These are phyloP conservation scores for Uromyces viciae-fabae DNA, from an alignment of 1,284 basidiomycete species.

Conservation along the genomic window DNA sequence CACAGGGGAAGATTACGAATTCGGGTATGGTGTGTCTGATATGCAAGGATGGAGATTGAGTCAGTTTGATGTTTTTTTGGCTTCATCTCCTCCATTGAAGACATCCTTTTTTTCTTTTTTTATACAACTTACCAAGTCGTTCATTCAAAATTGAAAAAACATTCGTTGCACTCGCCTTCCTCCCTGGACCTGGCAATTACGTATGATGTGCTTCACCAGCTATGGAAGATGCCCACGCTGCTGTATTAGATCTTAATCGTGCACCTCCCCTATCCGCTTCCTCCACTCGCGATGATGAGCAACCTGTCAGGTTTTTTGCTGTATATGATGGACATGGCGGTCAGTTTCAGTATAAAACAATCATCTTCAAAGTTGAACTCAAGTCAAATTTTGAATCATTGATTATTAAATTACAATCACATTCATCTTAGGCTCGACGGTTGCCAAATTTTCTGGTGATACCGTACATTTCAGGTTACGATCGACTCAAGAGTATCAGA, in stretches of 20 bases:
- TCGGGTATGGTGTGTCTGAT: constrained; percentile 79
- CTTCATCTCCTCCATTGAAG: not conserved
- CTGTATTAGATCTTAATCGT: constrained; percentile 62
- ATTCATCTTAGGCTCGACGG: constrained; percentile 66
- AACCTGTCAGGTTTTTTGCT: constrained; percentile 70
- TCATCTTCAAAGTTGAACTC: too few relatives aligned
- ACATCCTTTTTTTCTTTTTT: constrained; percentile 24
- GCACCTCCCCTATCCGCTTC: constrained; percentile 46
- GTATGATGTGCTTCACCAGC: constrained; percentile 59
- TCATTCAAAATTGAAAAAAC: constrained; percentile 22
- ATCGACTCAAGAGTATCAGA: constrained; percentile 68
- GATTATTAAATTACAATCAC: too few relatives aligned
- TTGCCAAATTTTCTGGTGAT: constrained; percentile 84
- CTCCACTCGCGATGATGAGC: constrained; percentile 58
- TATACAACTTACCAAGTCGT: not conserved
- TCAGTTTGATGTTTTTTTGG: constrained; percentile 58
- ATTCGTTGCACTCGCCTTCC: not conserved
- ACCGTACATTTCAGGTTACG: constrained; percentile 79
- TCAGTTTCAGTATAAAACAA: too few relatives aligned
- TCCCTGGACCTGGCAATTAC: constrained; percentile 33
- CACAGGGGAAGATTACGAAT: constrained; percentile 71
- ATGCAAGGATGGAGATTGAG: constrained; percentile 99
- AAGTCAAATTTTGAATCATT: too few relatives aligned
- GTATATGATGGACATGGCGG: constrained; percentile 99
- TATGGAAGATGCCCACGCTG: constrained; percentile 98